These are phyloP conservation scores for Butyriboletus loyo DNA, from an alignment of 768 basidiomycete species.

Conservation along the genomic window DNA sequence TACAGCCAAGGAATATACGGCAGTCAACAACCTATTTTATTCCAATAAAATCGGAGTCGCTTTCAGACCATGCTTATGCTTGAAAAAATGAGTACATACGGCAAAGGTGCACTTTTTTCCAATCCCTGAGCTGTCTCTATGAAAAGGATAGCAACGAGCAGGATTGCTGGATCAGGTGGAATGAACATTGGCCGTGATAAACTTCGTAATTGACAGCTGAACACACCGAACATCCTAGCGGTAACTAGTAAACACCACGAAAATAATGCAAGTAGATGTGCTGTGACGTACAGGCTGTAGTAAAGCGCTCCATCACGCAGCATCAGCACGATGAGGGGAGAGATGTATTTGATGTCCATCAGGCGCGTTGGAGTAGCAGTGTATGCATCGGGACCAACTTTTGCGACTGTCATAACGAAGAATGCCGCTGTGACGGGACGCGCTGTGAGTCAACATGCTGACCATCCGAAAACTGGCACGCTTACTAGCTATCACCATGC, in stretches of 20 bases:
- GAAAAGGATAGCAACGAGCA: background rate
- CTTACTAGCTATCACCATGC: constrained; percentile 8
- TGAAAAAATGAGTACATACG: background rate
- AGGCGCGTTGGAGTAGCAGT: background rate
- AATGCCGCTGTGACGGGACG: background rate
- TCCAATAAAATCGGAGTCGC: too few species aligned
- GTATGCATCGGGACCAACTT: background rate
- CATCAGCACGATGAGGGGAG: constrained; percentile 3
- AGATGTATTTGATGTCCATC: background rate
- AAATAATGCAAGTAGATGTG: background rate
- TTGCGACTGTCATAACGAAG: constrained; percentile 3
- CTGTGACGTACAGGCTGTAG: background rate
- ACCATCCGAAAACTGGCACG: background rate
- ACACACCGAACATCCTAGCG: background rate
- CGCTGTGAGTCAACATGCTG: background rate
- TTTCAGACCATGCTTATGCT: background rate
- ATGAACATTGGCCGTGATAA: too few species aligned
- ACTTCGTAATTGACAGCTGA: background rate
- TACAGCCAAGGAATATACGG: background rate
- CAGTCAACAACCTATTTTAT: background rate
- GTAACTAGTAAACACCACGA: background rate
- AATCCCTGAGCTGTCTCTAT: background rate
- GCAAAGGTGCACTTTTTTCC: background rate
- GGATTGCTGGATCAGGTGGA: background rate
- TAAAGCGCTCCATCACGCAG: constrained; percentile 4